Base-by-base conservation (phyloP, 2,329 filamentous ascomycete species). In the Incumbomyces lentus region DNA sequence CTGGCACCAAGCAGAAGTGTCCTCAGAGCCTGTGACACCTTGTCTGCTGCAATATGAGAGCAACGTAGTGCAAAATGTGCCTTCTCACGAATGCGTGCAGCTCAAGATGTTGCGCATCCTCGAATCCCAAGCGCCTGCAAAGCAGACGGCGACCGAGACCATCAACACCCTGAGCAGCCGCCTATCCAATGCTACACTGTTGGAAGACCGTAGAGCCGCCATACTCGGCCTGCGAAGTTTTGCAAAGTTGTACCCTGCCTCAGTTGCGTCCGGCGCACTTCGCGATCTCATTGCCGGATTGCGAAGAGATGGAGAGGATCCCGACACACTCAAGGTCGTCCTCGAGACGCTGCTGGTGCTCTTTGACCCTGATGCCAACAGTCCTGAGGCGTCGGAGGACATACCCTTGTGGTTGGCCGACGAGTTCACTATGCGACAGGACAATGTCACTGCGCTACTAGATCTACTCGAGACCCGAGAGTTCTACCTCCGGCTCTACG, bases 391-490 rank as follows among this genome's bases (percentile, higher is more conserved):
- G 17, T 95, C 90, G 12, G 90, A 96, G 54, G 92, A 98, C 66
- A 93, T 98, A 58, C 84, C 84, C 14, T 72, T 96, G 22, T 98
- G 92, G 88, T 74, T 98, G 49, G 92, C 92, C 45, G 92, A 98
- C 67, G 90, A 96, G 65, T 98, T 98, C 63, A 95, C 92, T 30
- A 89, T 95, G 76, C 82, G 86, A 52, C 89, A 95, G 77, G 90
- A 96, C 68, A 96, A 98, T 64, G 90, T 95, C 51, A 90, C 86
- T 1, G 72, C 92, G 13, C 76, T 98, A 18, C 78, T 98, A 50
- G 84, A 92, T 61, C 84, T 98, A 47, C 75, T 98, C 54, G 90
- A 95, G 55, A 80, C 82, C 12, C 74, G 74, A 55, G 89, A 95
- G 59, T 94, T 95, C 60, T 95, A 93, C 65, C 85, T 87, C 17